Evolutionary conservation across 169 alveolate species (phyloP).

Genomic region (Eimeria acervulina): DNA sequence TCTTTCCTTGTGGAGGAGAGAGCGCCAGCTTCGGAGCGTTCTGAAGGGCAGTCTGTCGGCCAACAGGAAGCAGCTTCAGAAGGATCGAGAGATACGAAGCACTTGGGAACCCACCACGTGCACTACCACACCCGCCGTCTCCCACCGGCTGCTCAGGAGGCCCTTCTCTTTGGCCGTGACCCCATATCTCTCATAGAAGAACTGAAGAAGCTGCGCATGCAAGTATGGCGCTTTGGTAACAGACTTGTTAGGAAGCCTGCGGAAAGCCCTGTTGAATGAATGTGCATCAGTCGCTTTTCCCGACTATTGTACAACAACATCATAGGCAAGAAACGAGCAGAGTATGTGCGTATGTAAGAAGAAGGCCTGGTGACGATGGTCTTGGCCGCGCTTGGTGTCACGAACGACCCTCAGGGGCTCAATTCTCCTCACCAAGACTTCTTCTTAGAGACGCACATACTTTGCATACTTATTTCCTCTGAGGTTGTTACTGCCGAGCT

Average conservation of each 20-base stretch:
- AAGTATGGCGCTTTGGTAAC: slow-evolving; percentile 31
- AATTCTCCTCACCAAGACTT: neutral
- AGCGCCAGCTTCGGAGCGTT: slow-evolving; percentile 24
- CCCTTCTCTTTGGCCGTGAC: slow-evolving; percentile 80
- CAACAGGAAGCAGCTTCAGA: neutral
- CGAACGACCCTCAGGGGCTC: neutral
- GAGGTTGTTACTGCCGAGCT: neutral
- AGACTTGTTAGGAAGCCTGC: neutral
- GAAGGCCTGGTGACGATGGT: neutral
- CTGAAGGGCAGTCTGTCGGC: neutral
- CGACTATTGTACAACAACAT: too few species aligned
- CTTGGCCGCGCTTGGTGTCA: neutral
- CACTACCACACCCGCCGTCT: slow-evolving; percentile 68
- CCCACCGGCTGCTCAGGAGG: slow-evolving; percentile 71
- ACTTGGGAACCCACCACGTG: slow-evolving; percentile 25
- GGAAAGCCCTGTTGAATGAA: neutral
- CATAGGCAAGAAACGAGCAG: too few species aligned
- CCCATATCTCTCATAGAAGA: slow-evolving; percentile 75
- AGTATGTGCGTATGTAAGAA: too few species aligned
- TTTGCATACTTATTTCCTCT: neutral
- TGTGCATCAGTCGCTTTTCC: neutral
- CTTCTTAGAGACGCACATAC: neutral
- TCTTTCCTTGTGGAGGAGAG: slow-evolving; percentile 78
- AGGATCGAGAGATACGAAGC: neutral
- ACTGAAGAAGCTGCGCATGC: slow-evolving; percentile 78